phyloP scores from a whole-genome alignment of 2,329 filamentous ascomycete genomes.

The Pseudogymnoascus sp. region DNA sequence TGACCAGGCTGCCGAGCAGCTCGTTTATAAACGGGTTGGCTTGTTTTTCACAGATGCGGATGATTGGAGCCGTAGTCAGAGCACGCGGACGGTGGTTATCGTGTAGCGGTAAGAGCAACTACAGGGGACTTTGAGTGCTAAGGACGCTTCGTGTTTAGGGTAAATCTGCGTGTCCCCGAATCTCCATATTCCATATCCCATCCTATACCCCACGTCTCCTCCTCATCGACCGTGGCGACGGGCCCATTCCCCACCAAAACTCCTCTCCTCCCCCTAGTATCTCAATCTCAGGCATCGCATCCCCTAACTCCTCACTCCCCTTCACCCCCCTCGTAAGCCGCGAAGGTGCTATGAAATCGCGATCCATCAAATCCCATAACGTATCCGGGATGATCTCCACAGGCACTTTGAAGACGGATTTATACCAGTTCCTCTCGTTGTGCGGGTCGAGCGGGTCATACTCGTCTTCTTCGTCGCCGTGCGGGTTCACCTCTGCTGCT shows the following conservation, averaged over 20 bases:
- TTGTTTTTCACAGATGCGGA: no score
- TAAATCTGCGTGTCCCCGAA: no score
- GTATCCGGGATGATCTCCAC: conserved; percentile 17
- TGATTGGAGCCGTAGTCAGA: no score
- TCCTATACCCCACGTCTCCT: background rate
- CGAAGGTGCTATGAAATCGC: background rate
- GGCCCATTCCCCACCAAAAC: conserved; percentile 1
- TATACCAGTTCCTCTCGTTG: conserved; percentile 16
- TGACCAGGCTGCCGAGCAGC: no score
- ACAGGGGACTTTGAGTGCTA: no score
- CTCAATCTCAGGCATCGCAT: background rate
- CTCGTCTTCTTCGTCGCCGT: conserved; percentile 9
- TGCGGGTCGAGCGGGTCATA: conserved; percentile 9
- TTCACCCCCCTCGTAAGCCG: background rate
- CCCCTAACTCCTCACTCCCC: background rate
- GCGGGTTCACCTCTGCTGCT: conserved; percentile 11
- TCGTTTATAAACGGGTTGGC: no score
- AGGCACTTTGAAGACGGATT: conserved; percentile 19
- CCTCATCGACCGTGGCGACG: background rate
- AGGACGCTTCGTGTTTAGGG: no score
- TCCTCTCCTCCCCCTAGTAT: background rate
- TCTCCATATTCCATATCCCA: no score
- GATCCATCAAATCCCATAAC: conserved; percentile 15
- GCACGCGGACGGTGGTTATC: no score
- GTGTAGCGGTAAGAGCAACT: no score